Conservation (phyloP, 2,329 filamentous ascomycete genomes). For the Coniochaeta ligniaria region DNA sequence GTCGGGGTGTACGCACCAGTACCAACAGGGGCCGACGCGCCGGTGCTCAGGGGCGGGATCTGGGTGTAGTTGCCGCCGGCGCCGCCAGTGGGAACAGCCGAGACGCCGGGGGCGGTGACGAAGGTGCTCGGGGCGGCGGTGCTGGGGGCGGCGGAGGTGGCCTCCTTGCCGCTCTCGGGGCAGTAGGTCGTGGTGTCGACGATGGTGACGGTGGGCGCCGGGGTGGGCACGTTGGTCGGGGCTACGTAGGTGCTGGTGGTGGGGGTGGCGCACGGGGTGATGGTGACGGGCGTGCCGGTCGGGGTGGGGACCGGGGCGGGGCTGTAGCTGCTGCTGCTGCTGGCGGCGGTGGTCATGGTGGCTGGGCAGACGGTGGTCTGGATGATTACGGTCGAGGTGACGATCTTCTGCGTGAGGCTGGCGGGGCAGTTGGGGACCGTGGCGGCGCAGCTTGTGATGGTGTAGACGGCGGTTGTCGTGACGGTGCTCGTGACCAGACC, state of each 20-base stretch:
- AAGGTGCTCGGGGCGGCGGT: not conserved
- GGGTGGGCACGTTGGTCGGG: slow-evolving; percentile 7
- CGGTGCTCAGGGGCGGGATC: not conserved
- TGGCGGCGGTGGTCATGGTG: slow-evolving; percentile 7
- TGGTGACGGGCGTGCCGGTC: slow-evolving; percentile 12
- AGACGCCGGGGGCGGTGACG: not conserved
- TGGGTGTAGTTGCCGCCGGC: not conserved
- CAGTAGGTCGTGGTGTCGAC: slow-evolving; percentile 7
- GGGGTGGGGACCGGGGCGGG: slow-evolving; percentile 7
- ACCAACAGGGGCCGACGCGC: not conserved
- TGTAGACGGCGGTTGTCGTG: slow-evolving; percentile 17
- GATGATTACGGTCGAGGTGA: slow-evolving; percentile 16
- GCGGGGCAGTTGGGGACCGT: slow-evolving; percentile 21
- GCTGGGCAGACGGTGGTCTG: slow-evolving; percentile 19
- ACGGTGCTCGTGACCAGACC: slow-evolving; percentile 15
- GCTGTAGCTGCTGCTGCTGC: slow-evolving; percentile 3
- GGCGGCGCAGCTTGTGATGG: slow-evolving; percentile 20
- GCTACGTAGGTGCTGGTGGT: slow-evolving; percentile 15
- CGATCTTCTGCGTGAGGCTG: slow-evolving; percentile 16
- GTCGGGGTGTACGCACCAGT: not conserved
- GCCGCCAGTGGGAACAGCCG: not conserved
- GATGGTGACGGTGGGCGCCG: slow-evolving; percentile 11
- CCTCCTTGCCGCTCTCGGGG: not conserved
- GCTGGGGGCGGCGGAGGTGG: not conserved
- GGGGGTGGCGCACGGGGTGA: slow-evolving; percentile 12